These are phyloP conservation scores for Euptelea pleiosperma DNA, from an alignment of 164 flowering plant genomes.

Conservation along the genomic window DNA sequence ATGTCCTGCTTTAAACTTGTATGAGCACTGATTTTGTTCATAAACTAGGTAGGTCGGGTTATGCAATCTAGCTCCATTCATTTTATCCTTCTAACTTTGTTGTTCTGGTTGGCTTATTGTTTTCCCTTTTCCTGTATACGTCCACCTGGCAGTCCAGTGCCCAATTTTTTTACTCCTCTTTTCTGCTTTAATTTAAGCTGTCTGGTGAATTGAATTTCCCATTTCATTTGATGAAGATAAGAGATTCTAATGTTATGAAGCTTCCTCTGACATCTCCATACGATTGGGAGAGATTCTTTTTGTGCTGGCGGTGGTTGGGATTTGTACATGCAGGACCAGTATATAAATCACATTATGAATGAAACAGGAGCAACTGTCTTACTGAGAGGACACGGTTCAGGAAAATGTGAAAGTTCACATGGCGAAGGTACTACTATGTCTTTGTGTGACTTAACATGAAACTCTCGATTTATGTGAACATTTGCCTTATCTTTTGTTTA, in stretches of 20 bases:
- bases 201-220: constrained; percentile 17
- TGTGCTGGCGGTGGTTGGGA: constrained; percentile 81
- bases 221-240: constrained; percentile 32
- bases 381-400: constrained; percentile 83
- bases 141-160: constrained; percentile 1
- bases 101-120: neutral
- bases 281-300: constrained; percentile 88
- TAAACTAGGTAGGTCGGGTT: too few relatives aligned
- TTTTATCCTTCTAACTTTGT: too few relatives aligned
- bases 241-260: constrained; percentile 81
- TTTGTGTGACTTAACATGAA: neutral
- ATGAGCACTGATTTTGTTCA: too few relatives aligned
- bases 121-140: neutral
- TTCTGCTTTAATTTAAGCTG: neutral
- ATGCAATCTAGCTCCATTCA: too few relatives aligned
- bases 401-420: constrained; percentile 36
- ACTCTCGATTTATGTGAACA: constrained; percentile 1
- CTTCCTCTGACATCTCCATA: constrained; percentile 92
- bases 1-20: too few relatives aligned
- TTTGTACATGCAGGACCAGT: constrained; percentile 96
- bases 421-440: constrained; percentile 45
- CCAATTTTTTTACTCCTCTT: neutral
- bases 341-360: constrained; percentile 99
- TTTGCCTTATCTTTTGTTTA: constrained; percentile 1
- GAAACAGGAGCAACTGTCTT: constrained; percentile 96